Base-by-base conservation (phyloP, 1,284 basidiomycete genomes). In the Earliella scabrosa region DNA sequence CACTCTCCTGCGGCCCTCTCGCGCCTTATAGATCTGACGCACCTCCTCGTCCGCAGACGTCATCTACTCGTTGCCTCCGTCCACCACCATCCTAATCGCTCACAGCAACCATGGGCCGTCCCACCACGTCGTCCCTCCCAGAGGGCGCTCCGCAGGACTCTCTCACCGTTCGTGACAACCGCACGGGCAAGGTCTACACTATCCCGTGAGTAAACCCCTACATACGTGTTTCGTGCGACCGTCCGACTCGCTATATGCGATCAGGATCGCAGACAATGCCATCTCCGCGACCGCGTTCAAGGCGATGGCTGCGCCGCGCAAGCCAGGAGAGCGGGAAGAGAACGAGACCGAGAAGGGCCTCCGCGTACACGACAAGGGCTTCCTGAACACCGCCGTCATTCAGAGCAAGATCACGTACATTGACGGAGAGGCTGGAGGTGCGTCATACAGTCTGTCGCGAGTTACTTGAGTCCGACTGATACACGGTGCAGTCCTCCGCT, bases 321-420 rank as follows among this genome's bases (percentile, higher is more conserved):
- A 77, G 29, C 69, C 77, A 24, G 81, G 79, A 1, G 90, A 92
- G 67, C 78, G 89, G 34, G 82, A 82, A 49, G 92, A 95, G 79
- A 91, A 95, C 69, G 93, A 95, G 75, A 87, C 87, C 0, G 82
- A 86, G 72, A 88, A 85, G 56, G 93, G 92, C 0, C 72, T 95
- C 26, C 81, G 90, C 34, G 83, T 95, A 13, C 77, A 83, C 34
- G 92, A 95, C 76, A 85, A 84, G 73, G 91, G 90, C 2, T 93
- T 90, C 73, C 70, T 93, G 74, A 95, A 95, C 65, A 95, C 93
- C 2, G 92, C 93, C 32, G 91, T 93, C 54, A 83, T 95, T 56
- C 77, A 83, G 60, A 91, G 88, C 59, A 72, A 81, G 65, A 95
- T 95, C 67, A 95, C 93, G 0, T 95, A 88, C 66, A 95, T 95